Evolutionary conservation across 345 rosid genomes (phyloP).

Genomic region (Bretschneidera sinensis): DNA sequence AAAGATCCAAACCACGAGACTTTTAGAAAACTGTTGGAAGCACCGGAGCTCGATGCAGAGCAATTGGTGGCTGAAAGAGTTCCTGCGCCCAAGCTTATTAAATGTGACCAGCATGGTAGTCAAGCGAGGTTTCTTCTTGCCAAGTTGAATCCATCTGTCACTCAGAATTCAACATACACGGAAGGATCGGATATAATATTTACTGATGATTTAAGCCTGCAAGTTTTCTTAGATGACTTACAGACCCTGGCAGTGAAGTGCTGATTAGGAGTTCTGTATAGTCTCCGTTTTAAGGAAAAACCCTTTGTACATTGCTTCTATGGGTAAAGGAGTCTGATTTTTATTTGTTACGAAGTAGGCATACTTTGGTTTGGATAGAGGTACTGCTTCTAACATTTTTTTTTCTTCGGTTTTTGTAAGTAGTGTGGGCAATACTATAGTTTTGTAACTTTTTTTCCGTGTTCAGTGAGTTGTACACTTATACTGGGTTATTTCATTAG

Average conservation of each 20-base stretch:
- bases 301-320: too few relatives aligned
- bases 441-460: too few relatives aligned
- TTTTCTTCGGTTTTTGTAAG: too few relatives aligned
- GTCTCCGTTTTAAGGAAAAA: not conserved
- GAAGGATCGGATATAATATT: constrained; percentile 69
- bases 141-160: constrained; percentile 88
- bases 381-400: too few relatives aligned
- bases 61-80: constrained; percentile 66
- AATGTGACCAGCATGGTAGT: constrained; percentile 92
- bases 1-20: constrained; percentile 82
- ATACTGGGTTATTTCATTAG: too few relatives aligned
- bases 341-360: too few relatives aligned
- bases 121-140: constrained; percentile 98
- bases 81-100: constrained; percentile 71
- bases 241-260: constrained; percentile 75
- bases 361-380: too few relatives aligned
- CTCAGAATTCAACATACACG: constrained; percentile 58
- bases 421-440: too few relatives aligned
- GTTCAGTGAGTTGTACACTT: too few relatives aligned
- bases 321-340: too few relatives aligned
- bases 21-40: constrained; percentile 77
- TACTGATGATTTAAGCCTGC: constrained; percentile 86
- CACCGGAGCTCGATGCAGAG: constrained; percentile 69
- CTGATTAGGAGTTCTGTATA: constrained; percentile 16
- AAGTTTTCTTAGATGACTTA: constrained; percentile 77